Evolutionary conservation across 805 yeast species (phyloP), one percentile per base, ranked within the genome.

Genomic region (Barnettozyma botsteinii): DNA sequence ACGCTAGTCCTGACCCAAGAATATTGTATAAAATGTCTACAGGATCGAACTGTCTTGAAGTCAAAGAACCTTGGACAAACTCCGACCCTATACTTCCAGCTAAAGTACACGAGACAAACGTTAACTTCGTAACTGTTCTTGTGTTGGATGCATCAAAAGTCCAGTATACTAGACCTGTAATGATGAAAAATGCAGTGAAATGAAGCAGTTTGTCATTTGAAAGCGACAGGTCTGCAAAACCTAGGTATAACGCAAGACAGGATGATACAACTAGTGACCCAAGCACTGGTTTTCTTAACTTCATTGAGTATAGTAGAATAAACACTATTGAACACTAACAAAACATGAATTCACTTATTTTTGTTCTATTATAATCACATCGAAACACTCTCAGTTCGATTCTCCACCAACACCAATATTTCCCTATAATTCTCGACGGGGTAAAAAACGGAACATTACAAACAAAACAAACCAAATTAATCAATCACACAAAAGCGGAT

Each of bases 131-230:
- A 9, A 64, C 42, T 2, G 52, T 48, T 33, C 62, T 56, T 7
- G 63, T 52, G 24, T 56, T 56, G 12, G 64, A 57, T 20, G 69
- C 43, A 20, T 56, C 71, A 46, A 74, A 66, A 2, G 71, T 47
- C 55, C 67, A 69, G 45, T 69, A 69, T 50, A 77, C 74, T 34
- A 77, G 65, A 21, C 58, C 55, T 0, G 83, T 72, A 11, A 77
- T 64, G 0, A 69, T 42, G 34, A 65, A 51, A 51, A 78, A 78
- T 6, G 68, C 69, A 5, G 48, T 9, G 38, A 72, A 71, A 53
- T 78, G 85, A 1, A 72, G 52, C 11, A 64, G 24, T 54, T 78
- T 78, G 50, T 78, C 85, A 52, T 76, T 70, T 4, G 50, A 49
- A 9, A 75, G 57, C 0, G 67, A 63, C 5, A 73, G 38, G 55